Evolutionary conservation across 306 rosid species (phyloP), one percentile per base, ranked within the genome.

Genomic region (Trifolium fragiferum): DNA sequence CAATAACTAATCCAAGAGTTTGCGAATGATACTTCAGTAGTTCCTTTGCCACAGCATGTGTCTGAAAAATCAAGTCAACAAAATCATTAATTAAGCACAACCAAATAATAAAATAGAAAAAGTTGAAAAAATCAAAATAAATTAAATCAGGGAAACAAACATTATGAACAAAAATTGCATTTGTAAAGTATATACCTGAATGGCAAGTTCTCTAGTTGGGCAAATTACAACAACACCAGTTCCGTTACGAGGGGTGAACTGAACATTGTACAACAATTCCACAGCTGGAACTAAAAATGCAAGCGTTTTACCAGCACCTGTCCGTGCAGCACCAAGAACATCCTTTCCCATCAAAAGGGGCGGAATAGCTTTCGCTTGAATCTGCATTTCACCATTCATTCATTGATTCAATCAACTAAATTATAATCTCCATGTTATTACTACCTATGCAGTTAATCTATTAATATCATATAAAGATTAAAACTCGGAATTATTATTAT

Each of bases 291-390:
- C 78, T 55, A 94, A 80, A 74, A 94, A 94, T 10, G 99, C 96
- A 64, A 92, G 96, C 11, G 99, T 94, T 83, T 94, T 94, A 1
- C 99, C 99, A 14, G 99, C 86, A 57, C 99, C 99, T 5, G 99
- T 94, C 68, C 99, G 90, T 1, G 99, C 99, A 65, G 99, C 99
- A 71, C 97, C 99, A 9, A 94, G 93, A 47, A 94, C 95, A 72
- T 94, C 96, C 76, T 81, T 85, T 15, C 97, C 99, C 7, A 74
- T 21, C 83, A 94, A 58, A 2, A 89, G 91, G 2, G 89, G 89
- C 0, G 97, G 97, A 53, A 90, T 88, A 19, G 96, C 77, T 76
- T 83, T 86, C 0, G 89, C 91, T 87, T 94, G 99, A 86, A 94
- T 94, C 99, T 92, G 79, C 85, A 82, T 76, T 78, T 53, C 20